A percentile compares a stretch with the other conserved stretches of the same genome.
phyloP scores from a whole-genome alignment of 352 stramenopile genomes.

The Pythium rhizo-oryzae region DNA sequence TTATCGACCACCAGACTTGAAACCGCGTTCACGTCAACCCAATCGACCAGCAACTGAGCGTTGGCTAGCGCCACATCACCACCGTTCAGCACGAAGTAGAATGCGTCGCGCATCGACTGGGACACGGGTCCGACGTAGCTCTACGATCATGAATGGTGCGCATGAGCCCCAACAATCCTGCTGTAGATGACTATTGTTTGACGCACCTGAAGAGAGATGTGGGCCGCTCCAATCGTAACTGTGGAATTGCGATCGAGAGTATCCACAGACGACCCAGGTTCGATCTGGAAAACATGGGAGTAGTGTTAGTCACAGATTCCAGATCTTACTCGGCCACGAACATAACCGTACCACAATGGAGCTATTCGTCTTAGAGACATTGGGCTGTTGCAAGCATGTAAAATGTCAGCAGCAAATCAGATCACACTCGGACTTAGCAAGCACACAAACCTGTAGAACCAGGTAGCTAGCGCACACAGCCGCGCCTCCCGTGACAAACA shows the following conservation, averaged over 20 bases:
- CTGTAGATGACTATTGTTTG: neutral
- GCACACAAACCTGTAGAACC: conserved; percentile 45
- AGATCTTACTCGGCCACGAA: neutral
- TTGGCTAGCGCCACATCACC: conserved; percentile 27
- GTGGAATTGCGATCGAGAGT: conserved; percentile 20
- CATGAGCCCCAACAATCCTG: neutral
- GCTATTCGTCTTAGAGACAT: conserved; percentile 28
- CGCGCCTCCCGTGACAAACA: conserved; percentile 73
- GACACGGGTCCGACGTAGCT: conserved; percentile 28
- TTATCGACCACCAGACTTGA: conserved; percentile 50
- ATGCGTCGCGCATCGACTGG: conserved; percentile 17
- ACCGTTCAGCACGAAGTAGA: conserved; percentile 18
- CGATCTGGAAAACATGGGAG: conserved; percentile 13
- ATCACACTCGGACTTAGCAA: neutral
- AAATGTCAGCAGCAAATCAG: neutral
- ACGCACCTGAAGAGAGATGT: conserved; percentile 29
- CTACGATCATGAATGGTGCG: neutral
- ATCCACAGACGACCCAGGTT: conserved; percentile 21
- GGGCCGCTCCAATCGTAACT: conserved; percentile 21
- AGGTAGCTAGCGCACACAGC: conserved; percentile 60
- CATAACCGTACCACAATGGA: conserved; percentile 24
- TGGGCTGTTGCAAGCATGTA: conserved; percentile 10
- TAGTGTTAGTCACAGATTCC: neutral
- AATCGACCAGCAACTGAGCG: conserved; percentile 20
- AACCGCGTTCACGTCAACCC: conserved; percentile 5